These are phyloP conservation scores for Podaxis carcinomalis DNA, from an alignment of 768 basidiomycete species.

Conservation along the genomic window DNA sequence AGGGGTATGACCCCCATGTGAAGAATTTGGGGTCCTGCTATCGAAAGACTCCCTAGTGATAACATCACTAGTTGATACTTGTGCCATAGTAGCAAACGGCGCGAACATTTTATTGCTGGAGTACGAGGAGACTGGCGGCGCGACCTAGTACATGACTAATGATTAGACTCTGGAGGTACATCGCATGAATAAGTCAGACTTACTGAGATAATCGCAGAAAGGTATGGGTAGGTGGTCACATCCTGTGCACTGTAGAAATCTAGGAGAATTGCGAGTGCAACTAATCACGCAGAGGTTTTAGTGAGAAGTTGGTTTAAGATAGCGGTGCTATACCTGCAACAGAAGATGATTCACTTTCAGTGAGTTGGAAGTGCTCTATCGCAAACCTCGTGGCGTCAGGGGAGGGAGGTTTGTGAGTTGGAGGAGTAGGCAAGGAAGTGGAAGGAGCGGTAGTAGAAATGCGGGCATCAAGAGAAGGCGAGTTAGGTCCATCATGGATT, in stretches of 20 bases:
- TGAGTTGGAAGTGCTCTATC: slow-evolving; percentile 63
- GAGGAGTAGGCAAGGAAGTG: slow-evolving; percentile 76
- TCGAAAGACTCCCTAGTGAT: slow-evolving; percentile 13
- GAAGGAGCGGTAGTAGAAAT: slow-evolving; percentile 69
- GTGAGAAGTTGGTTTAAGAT: slow-evolving; percentile 6
- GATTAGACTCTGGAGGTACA: neutral
- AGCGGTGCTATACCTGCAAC: slow-evolving; percentile 50
- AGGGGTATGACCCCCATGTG: slow-evolving; percentile 56
- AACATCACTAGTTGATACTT: slow-evolving; percentile 11
- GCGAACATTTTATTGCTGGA: neutral
- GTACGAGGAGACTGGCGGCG: slow-evolving; percentile 35
- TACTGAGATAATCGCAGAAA: slow-evolving; percentile 47
- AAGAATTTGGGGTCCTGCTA: slow-evolving; percentile 48
- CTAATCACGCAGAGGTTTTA: slow-evolving; percentile 28
- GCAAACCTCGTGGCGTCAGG: slow-evolving; percentile 67
- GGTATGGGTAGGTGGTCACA: slow-evolving; percentile 38
- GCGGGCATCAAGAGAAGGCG: slow-evolving; percentile 69
- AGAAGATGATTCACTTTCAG: slow-evolving; percentile 48
- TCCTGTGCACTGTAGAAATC: slow-evolving; percentile 74
- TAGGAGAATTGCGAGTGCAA: slow-evolving; percentile 59
- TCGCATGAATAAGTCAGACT: slow-evolving; percentile 19
- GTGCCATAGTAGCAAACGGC: slow-evolving; percentile 4
- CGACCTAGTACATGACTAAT: slow-evolving; percentile 31
- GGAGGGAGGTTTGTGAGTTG: slow-evolving; percentile 69
- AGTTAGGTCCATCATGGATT: slow-evolving; percentile 67